Evolutionary conservation across 768 basidiomycete genomes (phyloP).

Genomic region (Fistulinella prunicolor): DNA sequence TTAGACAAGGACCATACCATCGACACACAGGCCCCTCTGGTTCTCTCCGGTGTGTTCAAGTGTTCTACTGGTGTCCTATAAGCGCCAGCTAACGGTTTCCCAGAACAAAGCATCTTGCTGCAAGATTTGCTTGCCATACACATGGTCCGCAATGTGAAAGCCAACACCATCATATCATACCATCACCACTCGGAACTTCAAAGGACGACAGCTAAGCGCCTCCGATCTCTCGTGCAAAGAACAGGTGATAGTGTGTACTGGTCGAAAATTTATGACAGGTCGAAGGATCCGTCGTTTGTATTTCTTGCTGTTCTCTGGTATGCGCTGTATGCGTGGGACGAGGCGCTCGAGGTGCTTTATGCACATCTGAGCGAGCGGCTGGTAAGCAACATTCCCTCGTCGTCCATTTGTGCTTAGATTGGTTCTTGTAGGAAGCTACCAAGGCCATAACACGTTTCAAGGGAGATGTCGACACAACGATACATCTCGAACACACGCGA

Average conservation of each 20-base stretch:
- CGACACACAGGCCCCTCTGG: conserved; percentile 51
- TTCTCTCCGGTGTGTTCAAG: conserved; percentile 29
- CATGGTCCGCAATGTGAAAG: conserved; percentile 39
- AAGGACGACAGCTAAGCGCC: conserved; percentile 28
- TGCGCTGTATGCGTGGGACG: conserved; percentile 61
- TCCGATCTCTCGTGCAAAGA: conserved; percentile 28
- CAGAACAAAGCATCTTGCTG: conserved; percentile 22
- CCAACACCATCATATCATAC: conserved; percentile 28
- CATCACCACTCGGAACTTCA: conserved; percentile 26
- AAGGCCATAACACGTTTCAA: neutral
- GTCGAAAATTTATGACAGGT: conserved; percentile 26
- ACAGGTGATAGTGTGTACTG: conserved; percentile 35
- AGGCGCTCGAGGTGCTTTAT: conserved; percentile 43
- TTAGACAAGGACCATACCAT: conserved; percentile 36
- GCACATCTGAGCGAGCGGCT: too few species aligned
- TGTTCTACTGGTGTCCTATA: too few species aligned
- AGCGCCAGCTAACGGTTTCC: too few species aligned
- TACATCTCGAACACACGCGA: conserved; percentile 31
- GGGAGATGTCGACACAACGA: conserved; percentile 23
- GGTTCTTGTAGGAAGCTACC: too few species aligned
- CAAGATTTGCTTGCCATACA: conserved; percentile 54
- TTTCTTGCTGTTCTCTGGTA: conserved; percentile 57
- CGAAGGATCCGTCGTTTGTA: conserved; percentile 53
- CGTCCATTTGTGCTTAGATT: too few species aligned
- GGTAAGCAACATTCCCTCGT: too few species aligned